Conservation (phyloP, 495 filamentous ascomycete species). For the Penicillium soppii region DNA sequence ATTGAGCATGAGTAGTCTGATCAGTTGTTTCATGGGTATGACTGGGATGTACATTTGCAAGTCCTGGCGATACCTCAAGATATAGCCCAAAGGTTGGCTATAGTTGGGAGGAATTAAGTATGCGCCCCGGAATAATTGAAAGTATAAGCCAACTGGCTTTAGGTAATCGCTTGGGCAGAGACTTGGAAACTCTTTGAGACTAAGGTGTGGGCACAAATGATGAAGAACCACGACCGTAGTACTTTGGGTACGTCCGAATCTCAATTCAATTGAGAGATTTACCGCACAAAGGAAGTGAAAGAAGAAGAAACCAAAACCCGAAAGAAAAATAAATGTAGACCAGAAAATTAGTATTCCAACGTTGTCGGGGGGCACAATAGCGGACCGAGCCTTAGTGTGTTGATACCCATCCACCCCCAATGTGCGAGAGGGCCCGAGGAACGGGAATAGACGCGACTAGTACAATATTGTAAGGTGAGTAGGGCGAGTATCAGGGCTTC, state of each 20-base stretch:
- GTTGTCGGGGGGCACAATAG: conserved; percentile 9
- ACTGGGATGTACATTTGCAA: conserved; percentile 40
- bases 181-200: conserved; percentile 19
- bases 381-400: conserved; percentile 32
- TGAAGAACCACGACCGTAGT: conserved; percentile 34
- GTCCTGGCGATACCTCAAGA: conserved; percentile 34
- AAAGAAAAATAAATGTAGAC: conserved; percentile 6
- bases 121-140: conserved; percentile 10
- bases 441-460: conserved; percentile 9
- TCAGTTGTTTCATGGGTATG: conserved; percentile 31
- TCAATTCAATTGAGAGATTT: conserved; percentile 24
- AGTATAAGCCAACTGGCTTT: conserved; percentile 15
- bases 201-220: conserved; percentile 36
- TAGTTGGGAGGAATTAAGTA: conserved; percentile 6
- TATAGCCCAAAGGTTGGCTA: conserved; percentile 34
- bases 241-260: conserved; percentile 25
- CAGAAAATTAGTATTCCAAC: conserved; percentile 11
- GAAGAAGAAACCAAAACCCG: conserved; percentile 6
- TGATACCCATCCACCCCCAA: conserved; percentile 30
- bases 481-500: conserved; percentile 21
- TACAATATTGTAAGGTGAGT: too few species aligned
- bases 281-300: conserved; percentile 2
- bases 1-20: conserved; percentile 29
- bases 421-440: conserved; percentile 7
- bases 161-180: conserved; percentile 20